Percentiles rank a stretch among this genome's conserved stretches.
These are phyloP conservation scores for Pseudopithomyces maydicus DNA, from an alignment of 2,329 filamentous ascomycete species.

Conservation along the genomic window DNA sequence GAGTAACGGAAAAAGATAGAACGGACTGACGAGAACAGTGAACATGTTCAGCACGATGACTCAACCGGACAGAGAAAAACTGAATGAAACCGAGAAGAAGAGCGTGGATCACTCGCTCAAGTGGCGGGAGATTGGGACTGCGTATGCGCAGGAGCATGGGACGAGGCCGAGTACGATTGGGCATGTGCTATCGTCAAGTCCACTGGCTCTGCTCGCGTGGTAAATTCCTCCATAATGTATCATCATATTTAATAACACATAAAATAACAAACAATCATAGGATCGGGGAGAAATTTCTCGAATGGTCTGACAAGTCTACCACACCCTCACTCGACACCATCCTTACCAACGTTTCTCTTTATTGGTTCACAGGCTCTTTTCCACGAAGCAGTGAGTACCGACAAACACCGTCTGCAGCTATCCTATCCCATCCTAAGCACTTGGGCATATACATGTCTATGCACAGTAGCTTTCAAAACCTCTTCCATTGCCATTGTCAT, in stretches of 20 bases:
- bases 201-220: constrained; percentile 64
- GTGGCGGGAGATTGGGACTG: constrained; percentile 52
- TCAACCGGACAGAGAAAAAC: constrained; percentile 19
- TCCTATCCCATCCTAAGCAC: no score
- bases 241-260: neutral
- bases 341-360: constrained; percentile 59
- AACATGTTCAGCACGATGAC: constrained; percentile 26
- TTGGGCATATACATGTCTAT: no score
- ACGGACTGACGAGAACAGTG: constrained; percentile 19
- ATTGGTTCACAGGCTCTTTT: constrained; percentile 61
- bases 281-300: constrained; percentile 63
- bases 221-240: constrained; percentile 8
- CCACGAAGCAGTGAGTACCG: constrained; percentile 42
- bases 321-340: constrained; percentile 49
- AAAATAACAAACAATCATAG: constrained; percentile 14
- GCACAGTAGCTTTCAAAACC: no score
- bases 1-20: neutral
- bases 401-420: neutral
- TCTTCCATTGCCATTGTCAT: no score
- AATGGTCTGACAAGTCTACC: constrained; percentile 55
- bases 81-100: constrained; percentile 24
- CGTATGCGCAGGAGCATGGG: constrained; percentile 60
- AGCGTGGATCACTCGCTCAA: constrained; percentile 12
- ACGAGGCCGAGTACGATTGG: constrained; percentile 63
- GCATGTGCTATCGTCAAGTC: constrained; percentile 58